Evolutionary conservation across 495 filamentous ascomycete genomes (phyloP), one percentile per base, ranked within the genome.

Genomic region (Cryomyces minteri): DNA sequence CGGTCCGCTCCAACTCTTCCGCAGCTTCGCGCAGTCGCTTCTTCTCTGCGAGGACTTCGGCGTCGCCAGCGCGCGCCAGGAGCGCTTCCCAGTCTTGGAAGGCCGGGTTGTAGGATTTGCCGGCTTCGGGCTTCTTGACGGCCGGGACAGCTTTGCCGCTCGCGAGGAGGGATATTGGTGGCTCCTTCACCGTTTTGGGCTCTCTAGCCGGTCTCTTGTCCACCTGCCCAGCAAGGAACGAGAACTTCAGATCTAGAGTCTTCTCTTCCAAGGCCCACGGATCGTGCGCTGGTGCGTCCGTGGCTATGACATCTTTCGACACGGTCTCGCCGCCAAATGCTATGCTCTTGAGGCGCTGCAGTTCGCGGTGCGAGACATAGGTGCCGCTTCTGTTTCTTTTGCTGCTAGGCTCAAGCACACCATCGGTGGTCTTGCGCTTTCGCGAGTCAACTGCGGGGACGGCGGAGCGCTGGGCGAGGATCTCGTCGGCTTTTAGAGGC

Each of bases 51-150:
- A 78, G 78, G 2, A 95, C 72, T 31, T 79, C 88, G 60, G 81
- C 80, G 43, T 76, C 68, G 30, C 84, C 83, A 57, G 86, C 82
- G 31, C 73, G 69, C 14, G 71, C 68, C 37, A 94, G 63, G 5
- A 88, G 72, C 8, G 70, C 67, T 45, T 83, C 76, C 72, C 88
- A 98, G 43, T 94, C 84, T 47, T 75, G 69, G 47, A 88, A 90
- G 6, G 68, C 66, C 0, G 90, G 90, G 54, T 98, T 98, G 60
- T 98, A 98, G 57, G 84, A 92, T 56, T 74, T 80, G 38, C 84
- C 87, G 2, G 76, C 84, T 12, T 74, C 73, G 4, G 90, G 90
- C 47, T 72, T 78, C 47, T 70, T 67, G 5, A 96, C 80, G n/a
- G 84, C 76, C 2, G 85, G 82, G 11, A 93, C 63, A 0, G 68